A percentile compares a stretch with the other conserved stretches of the same genome.
Evolutionary conservation across 257 asterid genomes (phyloP).

Genomic region (Cinchona pubescens): DNA sequence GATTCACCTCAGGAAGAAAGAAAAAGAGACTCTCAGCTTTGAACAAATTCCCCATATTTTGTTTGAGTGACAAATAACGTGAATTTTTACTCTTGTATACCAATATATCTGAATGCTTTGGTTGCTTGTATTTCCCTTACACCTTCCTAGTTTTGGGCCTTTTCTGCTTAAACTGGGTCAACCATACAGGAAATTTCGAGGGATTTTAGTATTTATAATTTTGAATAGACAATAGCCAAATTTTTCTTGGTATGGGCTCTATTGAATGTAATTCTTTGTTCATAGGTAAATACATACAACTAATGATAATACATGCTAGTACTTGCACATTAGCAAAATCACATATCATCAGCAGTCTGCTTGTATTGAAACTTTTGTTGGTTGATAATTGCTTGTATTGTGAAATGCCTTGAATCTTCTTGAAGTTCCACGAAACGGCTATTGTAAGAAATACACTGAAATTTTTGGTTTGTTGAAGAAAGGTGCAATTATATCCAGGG

Average conservation of each 20-base stretch:
- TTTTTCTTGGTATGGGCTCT: not conserved
- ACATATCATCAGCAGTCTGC: not conserved
- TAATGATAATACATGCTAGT: no score
- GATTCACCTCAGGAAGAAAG: constrained; percentile 30
- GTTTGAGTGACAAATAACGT: not conserved
- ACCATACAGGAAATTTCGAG: not conserved
- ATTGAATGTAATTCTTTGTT: not conserved
- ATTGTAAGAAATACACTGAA: not conserved
- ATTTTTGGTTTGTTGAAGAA: not conserved
- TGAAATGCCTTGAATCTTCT: not conserved
- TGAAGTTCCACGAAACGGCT: not conserved
- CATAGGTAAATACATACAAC: not conserved
- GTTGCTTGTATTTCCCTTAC: not conserved
- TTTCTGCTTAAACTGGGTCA: not conserved
- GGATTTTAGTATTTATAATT: not conserved
- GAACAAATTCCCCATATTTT: not conserved
- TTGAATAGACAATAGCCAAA: not conserved
- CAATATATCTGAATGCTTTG: not conserved
- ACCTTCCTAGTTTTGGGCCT: not conserved
- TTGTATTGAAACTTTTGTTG: no score
- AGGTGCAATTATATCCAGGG: not conserved
- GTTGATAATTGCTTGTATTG: not conserved
- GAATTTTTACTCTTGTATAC: constrained; percentile 3
- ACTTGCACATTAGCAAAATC: not conserved
- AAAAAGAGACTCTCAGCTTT: not conserved